phyloP scores from a whole-genome alignment of 805 yeast species.

The Saccharomycopsis schoenii region DNA sequence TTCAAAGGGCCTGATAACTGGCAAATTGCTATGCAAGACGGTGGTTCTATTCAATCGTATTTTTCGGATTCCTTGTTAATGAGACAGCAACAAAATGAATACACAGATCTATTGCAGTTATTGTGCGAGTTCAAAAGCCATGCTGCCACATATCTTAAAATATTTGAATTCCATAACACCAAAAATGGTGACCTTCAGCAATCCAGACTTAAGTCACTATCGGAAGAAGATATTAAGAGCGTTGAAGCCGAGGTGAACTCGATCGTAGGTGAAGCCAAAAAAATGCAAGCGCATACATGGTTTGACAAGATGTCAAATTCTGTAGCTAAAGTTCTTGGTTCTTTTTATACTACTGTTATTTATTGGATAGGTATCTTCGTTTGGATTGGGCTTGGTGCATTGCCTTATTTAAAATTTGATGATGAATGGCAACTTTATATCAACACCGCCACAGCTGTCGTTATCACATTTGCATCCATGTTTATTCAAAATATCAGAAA shows the following conservation, averaged over 20 bases:
- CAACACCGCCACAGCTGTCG: slow-evolving; percentile 33
- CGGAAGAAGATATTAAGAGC: not conserved
- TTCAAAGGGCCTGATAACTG: slow-evolving; percentile 27
- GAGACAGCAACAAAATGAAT: slow-evolving; percentile 30
- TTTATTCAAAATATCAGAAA: slow-evolving; percentile 32
- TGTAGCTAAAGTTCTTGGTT: slow-evolving; percentile 25
- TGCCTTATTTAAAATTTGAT: slow-evolving; percentile 24
- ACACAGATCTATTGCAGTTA: slow-evolving; percentile 22
- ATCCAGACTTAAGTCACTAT: not conserved
- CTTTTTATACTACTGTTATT: slow-evolving; percentile 25
- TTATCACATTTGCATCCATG: slow-evolving; percentile 27
- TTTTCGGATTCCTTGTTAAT: slow-evolving; percentile 32
- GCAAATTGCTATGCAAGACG: slow-evolving; percentile 35
- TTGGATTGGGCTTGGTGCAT: slow-evolving; percentile 31
- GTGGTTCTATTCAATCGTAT: slow-evolving; percentile 31
- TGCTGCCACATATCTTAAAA: not conserved
- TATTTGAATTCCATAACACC: slow-evolving; percentile 19
- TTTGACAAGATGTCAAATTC: slow-evolving; percentile 27
- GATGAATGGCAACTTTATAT: slow-evolving; percentile 34
- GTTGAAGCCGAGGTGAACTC: not conserved
- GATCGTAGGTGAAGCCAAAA: slow-evolving; percentile 11
- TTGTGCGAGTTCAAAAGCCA: slow-evolving; percentile 26
- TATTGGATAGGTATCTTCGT: slow-evolving; percentile 31
- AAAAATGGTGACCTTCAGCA: slow-evolving; percentile 13
- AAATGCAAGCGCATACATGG: slow-evolving; percentile 24